Evolutionary conservation across 2,329 filamentous ascomycete genomes (phyloP), one percentile per base, ranked within the genome.

Genomic region (Aspergillus fischeri): DNA sequence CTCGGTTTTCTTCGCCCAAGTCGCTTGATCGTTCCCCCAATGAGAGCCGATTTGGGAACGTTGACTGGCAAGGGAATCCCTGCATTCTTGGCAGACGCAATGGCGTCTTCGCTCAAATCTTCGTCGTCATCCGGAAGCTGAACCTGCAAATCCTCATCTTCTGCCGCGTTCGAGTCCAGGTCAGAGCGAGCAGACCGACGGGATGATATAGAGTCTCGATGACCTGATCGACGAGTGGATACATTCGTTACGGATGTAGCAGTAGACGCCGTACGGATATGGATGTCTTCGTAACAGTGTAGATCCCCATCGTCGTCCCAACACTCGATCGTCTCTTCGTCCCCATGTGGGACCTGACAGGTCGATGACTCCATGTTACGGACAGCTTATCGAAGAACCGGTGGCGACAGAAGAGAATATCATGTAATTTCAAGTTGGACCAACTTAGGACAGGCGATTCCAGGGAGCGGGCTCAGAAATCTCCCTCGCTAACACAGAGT

Each of bases 1-100:
- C 86, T 87, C 21, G 89, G 81, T 67, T 88, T 91, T 64, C 85
- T 83, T 58, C 86, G 86, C 51, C 92, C 92, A 35, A 97, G 81
- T 65, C 92, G 83, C 77, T 95, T 96, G 70, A 97, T 97, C 9
- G 92, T 93, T 53, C 94, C 94, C 53, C 93, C 93, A 72, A 94
- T 84, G 45, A 99, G 80, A 29, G 94, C 94, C 21, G 93, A 96
- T 29, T 90, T 86, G 1, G 93, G 92, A 32, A 97, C 86, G 70
- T 92, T 92, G 52, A 85, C 80, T 28, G 94, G 94, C 55, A 97
- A 85, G 6, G 94, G 93, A 62, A 99, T 96, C 64, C 94, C 94
- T 27, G 92, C 92, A 71, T 86, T 87, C 68, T 91, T 89, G 35
- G 92, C 93, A 6, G 91, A 90, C 25, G 90, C 85, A 67, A 99